Percentiles rank a stretch among this genome's conserved stretches.
phyloP scores from a whole-genome alignment of 2,329 filamentous ascomycete genomes.

The Hypoxylon sp. region DNA sequence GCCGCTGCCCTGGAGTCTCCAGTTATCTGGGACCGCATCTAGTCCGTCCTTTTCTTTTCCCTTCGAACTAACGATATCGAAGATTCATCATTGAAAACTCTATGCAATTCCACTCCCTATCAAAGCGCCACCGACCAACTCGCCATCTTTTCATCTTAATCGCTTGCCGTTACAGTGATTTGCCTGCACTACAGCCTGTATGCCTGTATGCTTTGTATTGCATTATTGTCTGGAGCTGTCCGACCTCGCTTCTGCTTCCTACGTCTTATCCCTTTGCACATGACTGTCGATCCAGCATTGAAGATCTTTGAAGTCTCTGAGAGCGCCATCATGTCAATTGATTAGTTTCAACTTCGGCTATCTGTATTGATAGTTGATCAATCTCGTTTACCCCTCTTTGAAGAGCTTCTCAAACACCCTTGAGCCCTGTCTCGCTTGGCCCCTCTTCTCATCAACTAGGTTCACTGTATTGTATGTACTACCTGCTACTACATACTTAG shows the following conservation, averaged over 20 bases:
- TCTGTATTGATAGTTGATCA: slow-evolving; percentile 44
- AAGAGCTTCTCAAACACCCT: slow-evolving; percentile 18
- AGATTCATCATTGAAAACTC: slow-evolving; percentile 10
- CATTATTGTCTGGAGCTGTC: slow-evolving; percentile 39
- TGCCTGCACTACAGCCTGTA: slow-evolving; percentile 32
- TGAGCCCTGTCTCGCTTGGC: slow-evolving; percentile 40
- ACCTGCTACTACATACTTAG: slow-evolving; percentile 20
- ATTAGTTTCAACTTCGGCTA: slow-evolving; percentile 44
- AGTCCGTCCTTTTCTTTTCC: slow-evolving; percentile 3
- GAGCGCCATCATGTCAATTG: slow-evolving; percentile 33
- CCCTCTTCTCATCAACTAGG: slow-evolving; percentile 23
- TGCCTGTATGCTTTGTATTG: slow-evolving; percentile 18
- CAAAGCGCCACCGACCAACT: slow-evolving; percentile 28
- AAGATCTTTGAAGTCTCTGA: slow-evolving; percentile 36
- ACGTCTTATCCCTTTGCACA: slow-evolving; percentile 33
- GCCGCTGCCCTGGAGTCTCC: slow-evolving; percentile 28
- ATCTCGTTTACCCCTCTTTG: slow-evolving; percentile 45
- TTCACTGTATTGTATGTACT: slow-evolving; percentile 21
- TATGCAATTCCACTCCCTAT: slow-evolving; percentile 18
- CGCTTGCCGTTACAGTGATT: slow-evolving; percentile 32
- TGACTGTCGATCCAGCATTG: slow-evolving; percentile 43
- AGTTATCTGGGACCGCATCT: slow-evolving; percentile 36
- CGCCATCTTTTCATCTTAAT: slow-evolving; percentile 16
- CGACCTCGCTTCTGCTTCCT: slow-evolving; percentile 39
- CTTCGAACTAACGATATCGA: slow-evolving; percentile 18